Evolutionary conservation across 352 stramenopile species (phyloP).

Genomic region (Phytophthora palmivora): DNA sequence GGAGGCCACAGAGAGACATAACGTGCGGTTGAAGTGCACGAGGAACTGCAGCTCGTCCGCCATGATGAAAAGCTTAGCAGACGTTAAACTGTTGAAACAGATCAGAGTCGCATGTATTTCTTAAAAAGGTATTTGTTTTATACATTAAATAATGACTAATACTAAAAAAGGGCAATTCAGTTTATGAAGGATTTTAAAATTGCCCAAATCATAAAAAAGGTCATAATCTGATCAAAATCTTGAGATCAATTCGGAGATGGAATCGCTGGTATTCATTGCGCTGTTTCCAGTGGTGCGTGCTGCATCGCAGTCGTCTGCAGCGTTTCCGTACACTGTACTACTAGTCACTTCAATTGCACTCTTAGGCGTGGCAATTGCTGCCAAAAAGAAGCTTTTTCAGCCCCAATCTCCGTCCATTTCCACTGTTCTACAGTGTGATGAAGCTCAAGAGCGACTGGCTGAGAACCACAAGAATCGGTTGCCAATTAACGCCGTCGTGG

Average conservation of each 20-base stretch:
- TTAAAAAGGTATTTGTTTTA: too few relatives aligned
- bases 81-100: too few relatives aligned
- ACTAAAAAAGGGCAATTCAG: too few relatives aligned
- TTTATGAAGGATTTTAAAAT: too few relatives aligned
- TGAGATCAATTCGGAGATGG: conserved; percentile 3
- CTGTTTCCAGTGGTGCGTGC: conserved; percentile 18
- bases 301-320: neutral
- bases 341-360: conserved; percentile 14
- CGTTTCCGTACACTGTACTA: neutral
- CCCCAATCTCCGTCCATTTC: neutral
- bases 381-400: conserved; percentile 5
- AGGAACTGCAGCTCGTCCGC: conserved; percentile 69
- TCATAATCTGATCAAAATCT: too few relatives aligned
- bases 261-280: neutral
- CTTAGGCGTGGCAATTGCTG: conserved; percentile 11
- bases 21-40: conserved; percentile 80
- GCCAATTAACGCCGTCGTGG: conserved; percentile 35
- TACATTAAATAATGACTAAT: too few relatives aligned
- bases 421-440: conserved; percentile 46
- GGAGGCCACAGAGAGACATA: conserved; percentile 70
- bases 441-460: conserved; percentile 31
- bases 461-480: conserved; percentile 26
- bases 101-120: too few relatives aligned
- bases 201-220: too few relatives aligned
- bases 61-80: conserved; percentile 40